phyloP scores from a whole-genome alignment of 345 rosid species.

The Linum tenue region DNA sequence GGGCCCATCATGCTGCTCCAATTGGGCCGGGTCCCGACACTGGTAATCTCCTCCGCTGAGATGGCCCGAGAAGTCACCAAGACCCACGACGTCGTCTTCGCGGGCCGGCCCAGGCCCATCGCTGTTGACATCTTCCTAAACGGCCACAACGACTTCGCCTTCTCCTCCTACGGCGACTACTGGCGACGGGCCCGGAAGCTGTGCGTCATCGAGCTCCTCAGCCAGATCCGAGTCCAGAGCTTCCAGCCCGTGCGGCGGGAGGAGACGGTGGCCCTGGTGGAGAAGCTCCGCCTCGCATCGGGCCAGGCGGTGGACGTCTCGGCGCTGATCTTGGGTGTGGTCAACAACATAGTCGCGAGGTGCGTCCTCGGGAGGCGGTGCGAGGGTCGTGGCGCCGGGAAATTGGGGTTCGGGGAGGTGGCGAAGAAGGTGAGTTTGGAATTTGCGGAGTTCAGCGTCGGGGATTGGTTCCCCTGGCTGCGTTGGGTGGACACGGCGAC shows the following conservation, averaged over 20 bases:
- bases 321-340: conserved; percentile 13
- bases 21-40: conserved; percentile 34
- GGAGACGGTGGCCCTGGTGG: conserved; percentile 24
- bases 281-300: conserved; percentile 17
- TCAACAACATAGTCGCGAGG: conserved; percentile 41
- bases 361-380: conserved; percentile 43
- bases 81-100: conserved; percentile 33
- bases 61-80: conserved; percentile 17
- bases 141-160: conserved; percentile 25
- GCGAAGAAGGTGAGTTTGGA: conserved; percentile 19
- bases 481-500: not conserved
- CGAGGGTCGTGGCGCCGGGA: conserved; percentile 13
- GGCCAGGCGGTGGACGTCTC: conserved; percentile 30
- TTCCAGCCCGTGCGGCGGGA: conserved; percentile 34
- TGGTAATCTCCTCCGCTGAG: conserved; percentile 48
- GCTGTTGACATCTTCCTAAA: conserved; percentile 23
- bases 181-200: conserved; percentile 61
- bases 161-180: conserved; percentile 53
- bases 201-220: conserved; percentile 38
- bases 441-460: conserved; percentile 29
- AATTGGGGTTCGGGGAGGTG: conserved; percentile 22
- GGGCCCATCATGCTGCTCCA: conserved; percentile 61
- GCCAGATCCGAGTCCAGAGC: conserved; percentile 37
- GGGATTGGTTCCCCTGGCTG: conserved; percentile 37
- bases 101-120: conserved; percentile 31